These are phyloP conservation scores for Ligustrum vulgare DNA, from an alignment of 257 asterid species.

Conservation along the genomic window DNA sequence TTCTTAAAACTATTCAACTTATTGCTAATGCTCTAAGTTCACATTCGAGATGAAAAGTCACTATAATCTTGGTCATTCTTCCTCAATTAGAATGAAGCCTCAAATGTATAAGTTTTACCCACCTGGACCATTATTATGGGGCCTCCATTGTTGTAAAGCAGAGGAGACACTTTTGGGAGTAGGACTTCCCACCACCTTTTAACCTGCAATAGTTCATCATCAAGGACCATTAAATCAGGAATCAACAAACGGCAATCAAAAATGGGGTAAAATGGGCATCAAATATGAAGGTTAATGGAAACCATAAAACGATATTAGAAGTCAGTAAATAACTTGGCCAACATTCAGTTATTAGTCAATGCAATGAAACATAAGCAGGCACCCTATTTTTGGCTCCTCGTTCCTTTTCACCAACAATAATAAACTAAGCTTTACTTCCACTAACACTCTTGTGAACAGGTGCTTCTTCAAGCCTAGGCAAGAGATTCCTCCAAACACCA, in stretches of 20 bases:
- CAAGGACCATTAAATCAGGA: slow-evolving; percentile 3
- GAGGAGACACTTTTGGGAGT: slow-evolving; percentile 74
- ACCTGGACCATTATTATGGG: slow-evolving; percentile 96
- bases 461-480: not conserved
- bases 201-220: slow-evolving; percentile 52
- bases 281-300: not conserved
- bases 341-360: not conserved
- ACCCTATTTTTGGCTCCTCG: not conserved
- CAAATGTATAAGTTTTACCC: slow-evolving; percentile 15
- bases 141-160: slow-evolving; percentile 82
- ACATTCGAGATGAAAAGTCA: not conserved
- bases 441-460: not conserved
- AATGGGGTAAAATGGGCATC: not conserved
- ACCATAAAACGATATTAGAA: slow-evolving; percentile 4
- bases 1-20: not conserved
- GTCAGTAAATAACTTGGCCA: slow-evolving; percentile 11
- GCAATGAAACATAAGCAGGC: not conserved
- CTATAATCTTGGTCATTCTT: not conserved
- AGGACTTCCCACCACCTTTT: slow-evolving; percentile 85
- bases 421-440: not conserved
- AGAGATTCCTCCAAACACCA: not conserved
- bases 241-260: not conserved
- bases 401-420: not conserved
- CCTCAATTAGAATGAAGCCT: slow-evolving; percentile 6
- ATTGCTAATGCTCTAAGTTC: slow-evolving; percentile 1